A percentile compares a stretch with the other conserved stretches of the same genome.
Conservation (phyloP, 495 filamentous ascomycete genomes). For the Penicillium steckii region DNA sequence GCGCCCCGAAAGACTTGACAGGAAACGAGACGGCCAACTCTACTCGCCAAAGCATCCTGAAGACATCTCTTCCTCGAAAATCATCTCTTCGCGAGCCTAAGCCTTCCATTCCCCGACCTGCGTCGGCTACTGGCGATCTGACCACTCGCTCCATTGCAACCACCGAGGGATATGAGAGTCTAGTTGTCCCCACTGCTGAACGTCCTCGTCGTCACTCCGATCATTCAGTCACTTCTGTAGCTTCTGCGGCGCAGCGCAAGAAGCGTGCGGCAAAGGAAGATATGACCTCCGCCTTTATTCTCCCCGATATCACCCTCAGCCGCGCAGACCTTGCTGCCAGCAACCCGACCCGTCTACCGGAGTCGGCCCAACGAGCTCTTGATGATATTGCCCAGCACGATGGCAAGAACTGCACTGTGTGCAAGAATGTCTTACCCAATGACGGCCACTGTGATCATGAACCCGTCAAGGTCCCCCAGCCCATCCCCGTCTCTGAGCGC, state of each 20-base stretch:
- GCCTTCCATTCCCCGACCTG: slow-evolving; percentile 29
- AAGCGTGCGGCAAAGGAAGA: slow-evolving; percentile 48
- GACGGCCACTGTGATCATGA: slow-evolving; percentile 41
- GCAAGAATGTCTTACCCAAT: slow-evolving; percentile 56
- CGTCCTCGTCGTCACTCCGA: slow-evolving; percentile 50
- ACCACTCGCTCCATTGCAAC: slow-evolving; percentile 29
- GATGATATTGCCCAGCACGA: slow-evolving; percentile 62
- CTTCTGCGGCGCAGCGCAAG: slow-evolving; percentile 24
- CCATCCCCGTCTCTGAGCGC: slow-evolving; percentile 69
- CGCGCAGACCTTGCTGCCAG: slow-evolving; percentile 33
- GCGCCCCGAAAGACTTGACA: slow-evolving; percentile 26
- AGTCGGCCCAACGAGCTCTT: slow-evolving; percentile 57
- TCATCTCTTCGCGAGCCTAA: slow-evolving; percentile 47
- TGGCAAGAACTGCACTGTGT: slow-evolving; percentile 71
- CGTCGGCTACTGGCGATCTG: slow-evolving; percentile 39
- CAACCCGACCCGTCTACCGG: slow-evolving; percentile 37
- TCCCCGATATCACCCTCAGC: slow-evolving; percentile 65
- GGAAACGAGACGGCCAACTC: slow-evolving; percentile 34
- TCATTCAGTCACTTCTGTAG: slow-evolving; percentile 27
- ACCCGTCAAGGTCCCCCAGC: slow-evolving; percentile 61
- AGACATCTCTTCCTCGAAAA: slow-evolving; percentile 40
- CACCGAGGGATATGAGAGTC: slow-evolving; percentile 29
- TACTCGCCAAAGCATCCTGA: slow-evolving; percentile 37
- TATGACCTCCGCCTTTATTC: slow-evolving; percentile 81
- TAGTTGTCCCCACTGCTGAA: slow-evolving; percentile 29